Conservation (phyloP, 352 stramenopile species). For the Phytopythium cucurbitacearum region DNA sequence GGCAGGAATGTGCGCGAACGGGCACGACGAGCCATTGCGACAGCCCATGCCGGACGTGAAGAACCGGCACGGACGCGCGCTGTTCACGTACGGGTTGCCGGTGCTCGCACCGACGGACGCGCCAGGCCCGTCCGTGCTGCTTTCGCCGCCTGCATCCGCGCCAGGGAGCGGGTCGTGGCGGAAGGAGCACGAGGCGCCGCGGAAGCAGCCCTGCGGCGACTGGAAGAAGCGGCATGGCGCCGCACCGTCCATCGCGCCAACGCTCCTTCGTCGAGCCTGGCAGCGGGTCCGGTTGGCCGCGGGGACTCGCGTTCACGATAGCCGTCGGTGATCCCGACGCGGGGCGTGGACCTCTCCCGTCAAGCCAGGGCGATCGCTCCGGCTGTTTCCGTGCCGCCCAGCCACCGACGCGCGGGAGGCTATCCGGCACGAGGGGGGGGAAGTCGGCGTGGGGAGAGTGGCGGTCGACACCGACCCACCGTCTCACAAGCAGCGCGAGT, state of each 20-base stretch:
- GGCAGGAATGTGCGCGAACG: conserved; percentile 36
- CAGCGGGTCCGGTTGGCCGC: too few relatives aligned
- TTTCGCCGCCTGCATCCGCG: neutral
- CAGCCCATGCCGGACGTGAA: conserved; percentile 48
- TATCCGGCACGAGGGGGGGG: too few relatives aligned
- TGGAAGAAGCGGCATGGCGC: conserved; percentile 68
- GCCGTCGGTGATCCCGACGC: too few relatives aligned
- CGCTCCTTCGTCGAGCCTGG: neutral
- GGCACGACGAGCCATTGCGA: conserved; percentile 58
- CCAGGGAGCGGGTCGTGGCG: conserved; percentile 30
- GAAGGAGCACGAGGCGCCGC: conserved; percentile 59
- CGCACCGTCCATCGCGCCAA: conserved; percentile 8
- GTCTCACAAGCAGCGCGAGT: neutral
- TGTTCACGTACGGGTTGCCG: conserved; percentile 35
- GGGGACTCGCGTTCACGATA: too few relatives aligned
- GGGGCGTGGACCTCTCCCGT: too few relatives aligned
- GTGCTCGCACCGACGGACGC: conserved; percentile 17
- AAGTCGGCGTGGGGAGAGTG: too few relatives aligned
- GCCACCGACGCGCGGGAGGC: too few relatives aligned
- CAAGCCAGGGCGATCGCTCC: too few relatives aligned
- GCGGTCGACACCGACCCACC: too few relatives aligned
- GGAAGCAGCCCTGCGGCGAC: conserved; percentile 64
- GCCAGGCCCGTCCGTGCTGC: conserved; percentile 3
- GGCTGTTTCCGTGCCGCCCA: too few relatives aligned
- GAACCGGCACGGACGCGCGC: conserved; percentile 45